A percentile compares a stretch with the other conserved stretches of the same genome.
phyloP scores from a whole-genome alignment of 345 rosid species.

The Citrus australasica region DNA sequence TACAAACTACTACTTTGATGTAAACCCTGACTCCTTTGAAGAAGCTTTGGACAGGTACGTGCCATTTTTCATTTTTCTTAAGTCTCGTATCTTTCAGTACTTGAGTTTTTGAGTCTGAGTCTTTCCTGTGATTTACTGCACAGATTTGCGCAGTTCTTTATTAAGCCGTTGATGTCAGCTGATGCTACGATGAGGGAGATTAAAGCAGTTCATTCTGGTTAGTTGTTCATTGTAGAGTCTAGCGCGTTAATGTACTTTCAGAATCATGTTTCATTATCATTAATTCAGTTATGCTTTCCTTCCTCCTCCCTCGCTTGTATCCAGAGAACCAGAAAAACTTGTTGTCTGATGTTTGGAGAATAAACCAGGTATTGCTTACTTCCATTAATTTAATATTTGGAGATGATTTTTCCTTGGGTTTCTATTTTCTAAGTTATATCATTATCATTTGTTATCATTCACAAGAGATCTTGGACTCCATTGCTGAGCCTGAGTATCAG shows the following conservation, averaged over 20 bases:
- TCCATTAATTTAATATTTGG: background rate
- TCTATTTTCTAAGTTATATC: background rate
- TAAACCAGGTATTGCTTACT: constrained; percentile 58
- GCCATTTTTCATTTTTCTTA: background rate
- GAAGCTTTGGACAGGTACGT: constrained; percentile 89
- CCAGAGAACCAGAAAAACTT: constrained; percentile 93
- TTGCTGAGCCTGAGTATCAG: background rate
- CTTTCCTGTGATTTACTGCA: constrained; percentile 18
- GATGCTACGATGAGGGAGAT: constrained; percentile 93
- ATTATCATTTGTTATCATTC: background rate
- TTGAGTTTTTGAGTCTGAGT: constrained; percentile 8
- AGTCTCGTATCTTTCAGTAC: background rate
- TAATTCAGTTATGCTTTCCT: background rate
- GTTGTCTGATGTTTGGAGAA: constrained; percentile 78
- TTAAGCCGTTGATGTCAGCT: constrained; percentile 86
- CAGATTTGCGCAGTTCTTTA: constrained; percentile 91
- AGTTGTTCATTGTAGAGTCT: constrained; percentile 4
- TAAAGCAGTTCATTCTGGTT: constrained; percentile 95
- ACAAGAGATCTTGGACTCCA: background rate
- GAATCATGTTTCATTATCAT: background rate
- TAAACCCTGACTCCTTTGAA: constrained; percentile 67
- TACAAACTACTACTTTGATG: constrained; percentile 74
- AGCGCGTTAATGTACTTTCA: background rate
- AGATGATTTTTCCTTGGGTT: background rate
- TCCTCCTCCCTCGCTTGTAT: constrained; percentile 13